Conservation (phyloP, 164 flowering plant genomes). For the Buxus sempervirens region DNA sequence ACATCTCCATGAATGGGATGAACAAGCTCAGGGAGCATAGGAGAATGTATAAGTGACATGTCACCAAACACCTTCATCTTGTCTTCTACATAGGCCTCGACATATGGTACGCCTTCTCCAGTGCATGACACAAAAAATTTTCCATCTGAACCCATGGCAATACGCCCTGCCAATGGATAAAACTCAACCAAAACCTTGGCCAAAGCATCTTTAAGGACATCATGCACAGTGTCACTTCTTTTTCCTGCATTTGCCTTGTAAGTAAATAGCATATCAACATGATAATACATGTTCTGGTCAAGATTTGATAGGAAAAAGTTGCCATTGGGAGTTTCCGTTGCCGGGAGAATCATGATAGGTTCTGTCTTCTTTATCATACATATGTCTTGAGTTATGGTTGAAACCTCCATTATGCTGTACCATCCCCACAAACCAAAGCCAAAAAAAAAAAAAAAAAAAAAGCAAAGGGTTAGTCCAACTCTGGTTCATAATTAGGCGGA, state of each 20-base stretch:
- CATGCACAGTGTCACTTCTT: background rate
- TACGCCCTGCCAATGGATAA: too few species aligned
- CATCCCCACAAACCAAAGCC: too few species aligned
- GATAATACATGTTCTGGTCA: constrained; percentile 7
- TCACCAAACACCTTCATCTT: constrained; percentile 10
- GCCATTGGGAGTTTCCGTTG: constrained; percentile 4
- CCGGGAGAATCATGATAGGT: constrained; percentile 2
- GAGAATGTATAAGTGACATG: constrained; percentile 2
- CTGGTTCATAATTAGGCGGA: too few species aligned
- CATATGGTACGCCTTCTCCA: constrained; percentile 18
- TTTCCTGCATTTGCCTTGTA: background rate
- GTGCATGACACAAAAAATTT: constrained; percentile 13
- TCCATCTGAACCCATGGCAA: constrained; percentile 1
- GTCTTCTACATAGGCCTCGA: constrained; percentile 15
- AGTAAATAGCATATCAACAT: background rate
- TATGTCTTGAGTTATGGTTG: background rate
- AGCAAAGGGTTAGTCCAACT: too few species aligned
- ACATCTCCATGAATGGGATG: too few species aligned
- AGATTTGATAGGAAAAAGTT: constrained; percentile 18
- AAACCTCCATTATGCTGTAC: too few species aligned
- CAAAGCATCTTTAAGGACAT: background rate
- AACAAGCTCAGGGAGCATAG: background rate
- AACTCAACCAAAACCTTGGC: constrained; percentile 16
- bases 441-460: too few species aligned
- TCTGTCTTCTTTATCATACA: constrained; percentile 1